phyloP scores from a whole-genome alignment of 2,329 filamentous ascomycete genomes.

The Trichoderma sp. region DNA sequence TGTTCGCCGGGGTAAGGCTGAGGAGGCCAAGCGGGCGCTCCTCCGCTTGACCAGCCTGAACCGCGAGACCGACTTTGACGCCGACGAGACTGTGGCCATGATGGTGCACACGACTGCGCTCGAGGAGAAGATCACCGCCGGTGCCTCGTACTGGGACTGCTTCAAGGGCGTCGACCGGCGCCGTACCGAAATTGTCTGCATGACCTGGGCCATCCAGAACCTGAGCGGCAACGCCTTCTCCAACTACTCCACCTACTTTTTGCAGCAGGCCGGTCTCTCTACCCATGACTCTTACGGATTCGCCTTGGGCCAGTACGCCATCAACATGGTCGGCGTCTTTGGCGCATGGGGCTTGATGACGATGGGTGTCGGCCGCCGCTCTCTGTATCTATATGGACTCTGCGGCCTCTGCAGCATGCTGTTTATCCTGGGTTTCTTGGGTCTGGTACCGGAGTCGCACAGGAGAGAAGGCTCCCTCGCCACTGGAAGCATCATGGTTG shows the following conservation, averaged over 20 bases:
- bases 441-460: constrained; percentile 63
- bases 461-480: constrained; percentile 64
- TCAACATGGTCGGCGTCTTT: constrained; percentile 78
- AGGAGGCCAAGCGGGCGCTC: constrained; percentile 64
- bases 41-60: constrained; percentile 62
- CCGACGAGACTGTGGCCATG: constrained; percentile 84
- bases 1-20: constrained; percentile 62
- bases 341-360: constrained; percentile 80
- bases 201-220: constrained; percentile 63
- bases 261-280: constrained; percentile 56
- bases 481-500: constrained; percentile 80
- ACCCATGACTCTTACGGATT: constrained; percentile 54
- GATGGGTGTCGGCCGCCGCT: constrained; percentile 68
- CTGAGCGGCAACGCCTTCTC: constrained; percentile 62
- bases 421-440: constrained; percentile 79
- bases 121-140: constrained; percentile 71
- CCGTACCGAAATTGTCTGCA: constrained; percentile 69
- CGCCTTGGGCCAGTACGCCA: constrained; percentile 62
- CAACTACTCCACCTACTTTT: constrained; percentile 64
- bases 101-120: constrained; percentile 86
- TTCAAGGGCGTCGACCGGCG: constrained; percentile 77
- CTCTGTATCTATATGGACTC: constrained; percentile 73
- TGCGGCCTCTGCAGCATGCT: constrained; percentile 73
- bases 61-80: constrained; percentile 68
- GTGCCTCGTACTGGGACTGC: constrained; percentile 76